Evolutionary conservation across 345 rosid genomes (phyloP).

Genomic region (Erodium maritimum): DNA sequence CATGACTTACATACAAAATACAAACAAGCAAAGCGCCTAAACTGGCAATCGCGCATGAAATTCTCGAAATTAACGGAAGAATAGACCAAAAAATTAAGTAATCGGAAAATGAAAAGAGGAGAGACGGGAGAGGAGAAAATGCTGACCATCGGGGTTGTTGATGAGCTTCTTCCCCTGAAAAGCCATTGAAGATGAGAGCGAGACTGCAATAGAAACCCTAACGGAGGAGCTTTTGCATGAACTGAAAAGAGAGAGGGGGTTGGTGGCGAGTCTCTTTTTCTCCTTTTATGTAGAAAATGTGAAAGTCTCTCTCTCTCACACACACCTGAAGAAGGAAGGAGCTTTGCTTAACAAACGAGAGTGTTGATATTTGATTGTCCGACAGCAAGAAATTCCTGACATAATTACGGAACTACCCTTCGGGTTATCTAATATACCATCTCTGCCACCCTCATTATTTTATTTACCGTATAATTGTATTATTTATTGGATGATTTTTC

Average conservation of each 20-base stretch:
- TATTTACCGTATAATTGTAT: no score
- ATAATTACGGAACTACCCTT: background rate
- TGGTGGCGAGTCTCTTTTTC: background rate
- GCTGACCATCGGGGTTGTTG: slow-evolving; percentile 72
- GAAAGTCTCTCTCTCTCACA: background rate
- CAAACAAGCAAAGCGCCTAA: background rate
- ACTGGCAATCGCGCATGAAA: background rate
- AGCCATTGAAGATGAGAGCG: slow-evolving; percentile 37
- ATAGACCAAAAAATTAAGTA: background rate
- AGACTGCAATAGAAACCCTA: slow-evolving; percentile 7
- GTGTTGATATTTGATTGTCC: background rate
- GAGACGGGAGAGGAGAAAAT: slow-evolving; percentile 7
- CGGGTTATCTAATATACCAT: background rate
- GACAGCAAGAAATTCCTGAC: background rate
- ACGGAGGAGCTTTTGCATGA: slow-evolving; percentile 2
- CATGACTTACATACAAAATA: background rate
- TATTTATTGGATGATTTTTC: no score
- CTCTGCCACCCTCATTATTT: background rate
- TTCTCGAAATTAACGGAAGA: background rate
- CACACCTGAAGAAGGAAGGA: background rate
- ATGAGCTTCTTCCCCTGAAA: slow-evolving; percentile 78
- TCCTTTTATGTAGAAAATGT: background rate
- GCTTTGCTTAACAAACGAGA: background rate
- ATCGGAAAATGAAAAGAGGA: background rate
- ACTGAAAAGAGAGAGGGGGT: background rate